These are phyloP conservation scores for Lipomyces spencermartinsiae DNA, from an alignment of 805 yeast species.

Conservation along the genomic window DNA sequence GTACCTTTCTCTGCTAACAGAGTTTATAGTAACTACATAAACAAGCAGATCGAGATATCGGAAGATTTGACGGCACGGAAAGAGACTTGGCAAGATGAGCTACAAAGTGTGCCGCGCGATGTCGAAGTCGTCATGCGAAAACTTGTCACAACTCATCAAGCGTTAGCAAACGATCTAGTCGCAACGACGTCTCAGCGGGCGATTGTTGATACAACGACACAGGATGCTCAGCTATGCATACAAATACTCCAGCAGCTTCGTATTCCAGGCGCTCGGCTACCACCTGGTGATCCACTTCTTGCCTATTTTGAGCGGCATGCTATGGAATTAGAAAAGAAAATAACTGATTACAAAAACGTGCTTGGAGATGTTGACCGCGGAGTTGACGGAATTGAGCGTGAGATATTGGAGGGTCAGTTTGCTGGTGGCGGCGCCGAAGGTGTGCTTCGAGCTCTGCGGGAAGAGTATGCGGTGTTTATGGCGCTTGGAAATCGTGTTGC, in stretches of 20 bases:
- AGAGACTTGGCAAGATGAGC: conserved; percentile 52
- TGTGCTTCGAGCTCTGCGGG: conserved; percentile 48
- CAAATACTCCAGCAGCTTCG: conserved; percentile 35
- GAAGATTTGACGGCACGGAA: conserved; percentile 55
- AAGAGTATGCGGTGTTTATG: conserved; percentile 71
- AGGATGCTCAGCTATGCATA: conserved; percentile 31
- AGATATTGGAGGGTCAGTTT: conserved; percentile 25
- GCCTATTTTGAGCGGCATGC: conserved; percentile 58
- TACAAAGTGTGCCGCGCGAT: conserved; percentile 62
- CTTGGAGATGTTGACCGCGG: conserved; percentile 59
- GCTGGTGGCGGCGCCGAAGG: conserved; percentile 32
- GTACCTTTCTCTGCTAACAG: background rate
- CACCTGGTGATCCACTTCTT: conserved; percentile 54
- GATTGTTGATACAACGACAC: conserved; percentile 27
- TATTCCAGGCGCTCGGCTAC: conserved; percentile 41
- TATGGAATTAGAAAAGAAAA: conserved; percentile 53
- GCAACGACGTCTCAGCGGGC: conserved; percentile 27
- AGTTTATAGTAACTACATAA: conserved; percentile 51
- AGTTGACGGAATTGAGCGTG: conserved; percentile 53
- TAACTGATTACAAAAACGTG: conserved; percentile 56
- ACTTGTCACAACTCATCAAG: conserved; percentile 36
- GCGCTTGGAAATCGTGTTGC: conserved; percentile 76
- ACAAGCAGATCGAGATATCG: conserved; percentile 58
- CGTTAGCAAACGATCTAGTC: conserved; percentile 32
- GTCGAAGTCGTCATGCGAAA: conserved; percentile 55